phyloP scores from a whole-genome alignment of 768 basidiomycete genomes.

The Lentinula sp. region DNA sequence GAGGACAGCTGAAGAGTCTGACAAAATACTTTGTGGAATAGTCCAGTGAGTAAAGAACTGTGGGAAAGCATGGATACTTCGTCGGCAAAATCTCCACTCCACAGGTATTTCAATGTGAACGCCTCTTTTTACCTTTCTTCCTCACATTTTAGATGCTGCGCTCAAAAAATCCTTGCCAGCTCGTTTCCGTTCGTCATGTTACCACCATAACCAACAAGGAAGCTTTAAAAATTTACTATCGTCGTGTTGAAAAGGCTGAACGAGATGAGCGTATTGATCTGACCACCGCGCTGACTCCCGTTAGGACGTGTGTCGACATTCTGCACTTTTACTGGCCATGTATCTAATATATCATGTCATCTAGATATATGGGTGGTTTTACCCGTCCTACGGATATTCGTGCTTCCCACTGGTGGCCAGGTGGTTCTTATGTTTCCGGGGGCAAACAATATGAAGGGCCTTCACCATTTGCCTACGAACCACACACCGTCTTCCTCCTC shows the following conservation, averaged over 20 bases:
- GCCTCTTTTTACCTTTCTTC: not conserved
- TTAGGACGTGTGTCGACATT: slow-evolving; percentile 27
- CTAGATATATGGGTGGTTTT: slow-evolving; percentile 33
- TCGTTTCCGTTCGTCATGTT: not conserved
- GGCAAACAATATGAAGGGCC: slow-evolving; percentile 23
- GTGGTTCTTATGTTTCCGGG: slow-evolving; percentile 21
- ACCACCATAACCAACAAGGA: not conserved
- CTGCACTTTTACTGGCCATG: not conserved
- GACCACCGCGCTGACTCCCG: slow-evolving; percentile 25
- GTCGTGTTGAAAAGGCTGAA: slow-evolving; percentile 31
- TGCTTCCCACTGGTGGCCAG: slow-evolving; percentile 27
- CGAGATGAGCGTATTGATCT: slow-evolving; percentile 35
- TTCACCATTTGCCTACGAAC: slow-evolving; percentile 26
- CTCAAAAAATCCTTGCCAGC: not conserved
- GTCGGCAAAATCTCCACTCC: not conserved
- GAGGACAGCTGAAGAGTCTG: too few relatives aligned
- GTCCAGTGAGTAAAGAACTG: not conserved
- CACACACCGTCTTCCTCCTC: slow-evolving; percentile 33
- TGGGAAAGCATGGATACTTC: not conserved
- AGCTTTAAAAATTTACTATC: slow-evolving; percentile 10
- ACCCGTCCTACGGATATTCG: slow-evolving; percentile 31
- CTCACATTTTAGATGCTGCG: not conserved
- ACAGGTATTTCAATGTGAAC: not conserved
- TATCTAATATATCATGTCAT: slow-evolving; percentile 3
- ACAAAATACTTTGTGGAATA: not conserved